Base-by-base conservation (phyloP, 805 yeast species). In the Wickerhamiella cacticola region DNA sequence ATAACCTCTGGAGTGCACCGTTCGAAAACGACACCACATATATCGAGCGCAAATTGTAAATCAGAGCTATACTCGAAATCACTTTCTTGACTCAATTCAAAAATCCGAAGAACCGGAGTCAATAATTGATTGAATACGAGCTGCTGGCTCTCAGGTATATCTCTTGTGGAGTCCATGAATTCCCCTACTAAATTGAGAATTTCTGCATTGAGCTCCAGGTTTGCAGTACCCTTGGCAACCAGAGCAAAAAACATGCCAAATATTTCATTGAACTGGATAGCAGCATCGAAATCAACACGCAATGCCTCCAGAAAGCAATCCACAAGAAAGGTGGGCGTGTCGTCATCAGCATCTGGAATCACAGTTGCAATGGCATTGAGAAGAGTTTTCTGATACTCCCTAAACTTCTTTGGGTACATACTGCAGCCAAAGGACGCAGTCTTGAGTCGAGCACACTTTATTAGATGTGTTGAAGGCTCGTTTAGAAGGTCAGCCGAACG, bases 161-260 rank as follows among this genome's bases (percentile, higher is more conserved):
- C 49, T 2, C 72, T 63, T 8, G 81, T 63, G 19, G 65, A 68
- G 3, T 63, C 65, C n/a, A 86, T 64, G 21, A 87, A 63, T 25
- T 71, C 73, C 22, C 74, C 76, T 28, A 88, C 65, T 51, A 86
- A 78, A 42, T 83, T 94, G 28, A 78, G 69, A 0, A 87, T 71
- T 49, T 81, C 85, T 0, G 77, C 68, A 2, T 73, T 73, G 18
- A 83, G 67, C 53, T 83, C 84, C 35, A 84, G 68, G 56, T 87
- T 85, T 0, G 87, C 72, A 0, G 92, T 75, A 57, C 84, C 89
- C 54, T 78, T 79, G 46, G 76, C 75, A 0, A 89, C 80, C 13
- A 85, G 71, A 5, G 71, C 64, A 52, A 85, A 71, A 4, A 87
- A 68, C 46, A 86, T 60, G 31, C 71, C 71, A 5, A 83, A 66